These are phyloP conservation scores for Roridomyces roridus DNA, from an alignment of 768 basidiomycete genomes.

Conservation along the genomic window DNA sequence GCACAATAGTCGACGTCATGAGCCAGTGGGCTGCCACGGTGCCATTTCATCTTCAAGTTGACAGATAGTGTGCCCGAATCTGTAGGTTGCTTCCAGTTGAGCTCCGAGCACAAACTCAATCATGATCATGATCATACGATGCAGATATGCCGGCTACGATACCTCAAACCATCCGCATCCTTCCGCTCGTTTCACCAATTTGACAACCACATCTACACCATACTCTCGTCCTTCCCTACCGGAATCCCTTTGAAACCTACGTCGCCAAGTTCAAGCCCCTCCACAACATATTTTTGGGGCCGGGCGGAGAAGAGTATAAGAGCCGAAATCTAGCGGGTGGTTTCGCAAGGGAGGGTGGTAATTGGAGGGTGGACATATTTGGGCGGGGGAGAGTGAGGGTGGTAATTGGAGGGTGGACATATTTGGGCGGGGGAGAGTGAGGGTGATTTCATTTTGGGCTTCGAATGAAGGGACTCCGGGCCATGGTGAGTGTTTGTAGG, in stretches of 20 bases:
- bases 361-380: not conserved
- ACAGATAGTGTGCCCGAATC: slow-evolving; percentile 12
- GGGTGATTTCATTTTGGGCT: slow-evolving; percentile 1
- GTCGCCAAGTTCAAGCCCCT: slow-evolving; percentile 21
- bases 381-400: not conserved
- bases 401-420: not conserved
- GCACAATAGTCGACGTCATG: slow-evolving; percentile 32
- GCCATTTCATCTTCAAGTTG: slow-evolving; percentile 22
- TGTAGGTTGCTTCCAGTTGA: slow-evolving; percentile 14
- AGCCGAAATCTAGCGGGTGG: not conserved
- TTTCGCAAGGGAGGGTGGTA: not conserved
- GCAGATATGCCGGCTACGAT: slow-evolving; percentile 25
- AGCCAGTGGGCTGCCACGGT: slow-evolving; percentile 34
- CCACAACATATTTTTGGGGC: slow-evolving; percentile 6
- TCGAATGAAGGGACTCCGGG: not conserved
- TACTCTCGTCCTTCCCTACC: slow-evolving; percentile 30
- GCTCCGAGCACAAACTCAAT: not conserved
- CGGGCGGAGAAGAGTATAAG: not conserved
- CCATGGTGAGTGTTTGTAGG: slow-evolving; percentile 10
- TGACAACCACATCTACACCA: slow-evolving; percentile 33
- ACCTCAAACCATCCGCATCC: slow-evolving; percentile 29
- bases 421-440: not conserved
- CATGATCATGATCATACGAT: no score
- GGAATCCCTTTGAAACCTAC: slow-evolving; percentile 20
- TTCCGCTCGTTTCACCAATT: slow-evolving; percentile 36